Conservation (phyloP, 1,284 basidiomycete genomes). For the Ustilago hordei region DNA sequence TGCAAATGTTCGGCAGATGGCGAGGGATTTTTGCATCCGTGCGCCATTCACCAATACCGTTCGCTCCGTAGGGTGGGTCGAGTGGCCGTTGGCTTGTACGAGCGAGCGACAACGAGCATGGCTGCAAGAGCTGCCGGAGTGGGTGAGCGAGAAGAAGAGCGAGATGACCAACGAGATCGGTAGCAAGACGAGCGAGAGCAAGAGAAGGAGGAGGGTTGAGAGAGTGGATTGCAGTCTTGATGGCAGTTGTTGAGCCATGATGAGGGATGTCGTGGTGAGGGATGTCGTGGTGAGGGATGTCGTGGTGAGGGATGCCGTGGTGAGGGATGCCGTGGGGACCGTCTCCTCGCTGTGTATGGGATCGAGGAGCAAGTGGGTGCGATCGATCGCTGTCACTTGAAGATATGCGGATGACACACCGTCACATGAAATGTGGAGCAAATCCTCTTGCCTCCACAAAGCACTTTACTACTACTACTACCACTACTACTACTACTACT, state of each 20-base stretch:
- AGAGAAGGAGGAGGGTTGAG: slow-evolving; percentile 41
- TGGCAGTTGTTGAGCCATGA: slow-evolving; percentile 38
- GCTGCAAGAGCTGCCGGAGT: slow-evolving; percentile 6
- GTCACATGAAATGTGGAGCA: slow-evolving; percentile 14
- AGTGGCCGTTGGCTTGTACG: slow-evolving; percentile 8
- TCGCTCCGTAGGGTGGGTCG: slow-evolving; percentile 8
- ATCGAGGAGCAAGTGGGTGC: background rate
- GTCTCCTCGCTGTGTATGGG: background rate
- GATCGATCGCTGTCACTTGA: too few relatives aligned
- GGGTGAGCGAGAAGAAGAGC: slow-evolving; percentile 41
- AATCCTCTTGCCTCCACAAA: slow-evolving; percentile 1
- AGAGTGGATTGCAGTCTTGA: slow-evolving; percentile 46
- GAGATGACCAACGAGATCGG: slow-evolving; percentile 31
- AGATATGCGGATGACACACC: slow-evolving; percentile 5
- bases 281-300: background rate
- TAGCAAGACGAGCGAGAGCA: slow-evolving; percentile 29
- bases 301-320: background rate
- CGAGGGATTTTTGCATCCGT: slow-evolving; percentile 71
- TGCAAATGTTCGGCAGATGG: slow-evolving; percentile 70
- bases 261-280: background rate
- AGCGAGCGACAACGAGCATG: background rate
- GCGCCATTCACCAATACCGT: slow-evolving; percentile 71
- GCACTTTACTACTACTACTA: background rate
- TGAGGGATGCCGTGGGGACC: background rate
- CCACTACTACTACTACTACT: too few relatives aligned